Evolutionary conservation across 1,284 basidiomycete genomes (phyloP).

Genomic region (Ustilago shanxiensis): DNA sequence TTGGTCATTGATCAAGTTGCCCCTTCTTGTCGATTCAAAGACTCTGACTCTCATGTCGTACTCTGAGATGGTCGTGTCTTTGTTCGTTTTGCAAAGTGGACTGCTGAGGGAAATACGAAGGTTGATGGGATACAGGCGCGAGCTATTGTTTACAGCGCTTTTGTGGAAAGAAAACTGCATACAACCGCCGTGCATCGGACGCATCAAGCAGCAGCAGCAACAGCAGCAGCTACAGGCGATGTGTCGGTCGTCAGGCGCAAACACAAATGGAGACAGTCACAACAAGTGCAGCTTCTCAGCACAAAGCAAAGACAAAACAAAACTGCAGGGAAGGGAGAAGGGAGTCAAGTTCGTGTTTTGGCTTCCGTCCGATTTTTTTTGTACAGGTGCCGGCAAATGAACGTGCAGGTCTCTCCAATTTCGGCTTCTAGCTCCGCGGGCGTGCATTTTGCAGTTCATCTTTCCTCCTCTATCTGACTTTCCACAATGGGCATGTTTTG

Average conservation of each 20-base stretch:
- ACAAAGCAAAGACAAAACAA: background rate
- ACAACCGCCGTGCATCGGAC: background rate
- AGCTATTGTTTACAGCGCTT: background rate
- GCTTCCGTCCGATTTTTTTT: background rate
- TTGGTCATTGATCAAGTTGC: background rate
- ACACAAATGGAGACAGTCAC: background rate
- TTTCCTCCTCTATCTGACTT: background rate
- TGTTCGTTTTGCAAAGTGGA: too few relatives aligned
- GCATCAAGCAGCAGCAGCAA: background rate
- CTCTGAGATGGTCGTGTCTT: too few relatives aligned
- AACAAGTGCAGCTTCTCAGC: background rate
- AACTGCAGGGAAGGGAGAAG: background rate
- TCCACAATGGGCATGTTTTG: background rate
- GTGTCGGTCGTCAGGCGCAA: too few relatives aligned
- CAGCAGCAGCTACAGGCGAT: too few relatives aligned
- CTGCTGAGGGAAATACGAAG: too few relatives aligned
- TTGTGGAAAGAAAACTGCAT: background rate
- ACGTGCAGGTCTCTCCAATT: background rate
- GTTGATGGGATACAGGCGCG: background rate
- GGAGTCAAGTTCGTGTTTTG: too few relatives aligned
- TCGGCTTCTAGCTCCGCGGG: conserved; percentile 7
- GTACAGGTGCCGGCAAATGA: conserved; percentile 3
- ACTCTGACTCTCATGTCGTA: too few relatives aligned
- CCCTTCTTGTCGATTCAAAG: background rate
- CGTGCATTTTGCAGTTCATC: background rate